Evolutionary conservation across 352 stramenopile species (phyloP).

Genomic region (Phytophthora fragariae): DNA sequence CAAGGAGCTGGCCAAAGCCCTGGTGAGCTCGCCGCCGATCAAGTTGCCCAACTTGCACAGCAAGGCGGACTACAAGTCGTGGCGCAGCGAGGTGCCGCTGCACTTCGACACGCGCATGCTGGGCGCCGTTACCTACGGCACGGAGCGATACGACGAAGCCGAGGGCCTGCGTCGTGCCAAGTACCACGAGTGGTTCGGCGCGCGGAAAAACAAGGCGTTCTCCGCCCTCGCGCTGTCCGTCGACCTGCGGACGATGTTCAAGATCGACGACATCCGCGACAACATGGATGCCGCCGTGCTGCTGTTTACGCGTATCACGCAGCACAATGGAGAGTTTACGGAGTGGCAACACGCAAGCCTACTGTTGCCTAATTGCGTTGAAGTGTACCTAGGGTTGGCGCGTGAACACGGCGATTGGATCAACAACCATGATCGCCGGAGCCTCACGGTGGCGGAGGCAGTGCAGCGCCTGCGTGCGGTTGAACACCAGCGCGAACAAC

Average conservation of each 20-base stretch:
- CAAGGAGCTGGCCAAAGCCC: neutral
- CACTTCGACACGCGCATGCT: constrained; percentile 7
- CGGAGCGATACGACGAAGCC: neutral
- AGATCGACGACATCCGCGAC: neutral
- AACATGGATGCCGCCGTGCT: neutral
- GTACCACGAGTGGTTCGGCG: constrained; percentile 6
- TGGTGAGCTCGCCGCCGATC: neutral
- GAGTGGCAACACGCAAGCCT: neutral
- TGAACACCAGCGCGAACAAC: no score
- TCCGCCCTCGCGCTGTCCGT: neutral
- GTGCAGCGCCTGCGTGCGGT: no score
- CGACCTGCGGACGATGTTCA: neutral
- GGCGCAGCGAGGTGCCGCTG: constrained; percentile 4
- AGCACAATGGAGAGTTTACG: neutral
- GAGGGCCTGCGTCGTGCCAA: neutral
- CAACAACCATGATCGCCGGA: no score
- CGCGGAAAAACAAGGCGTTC: constrained; percentile 12
- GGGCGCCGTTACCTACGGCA: constrained; percentile 1
- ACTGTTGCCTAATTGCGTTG: neutral
- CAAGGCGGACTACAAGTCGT: constrained; percentile 4
- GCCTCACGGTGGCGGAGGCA: no score
- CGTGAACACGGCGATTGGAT: neutral
- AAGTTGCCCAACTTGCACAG: neutral
- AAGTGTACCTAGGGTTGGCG: neutral
- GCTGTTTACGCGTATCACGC: neutral